Evolutionary conservation across 305 asterid species (phyloP).

Genomic region (Solanum chacoense): DNA sequence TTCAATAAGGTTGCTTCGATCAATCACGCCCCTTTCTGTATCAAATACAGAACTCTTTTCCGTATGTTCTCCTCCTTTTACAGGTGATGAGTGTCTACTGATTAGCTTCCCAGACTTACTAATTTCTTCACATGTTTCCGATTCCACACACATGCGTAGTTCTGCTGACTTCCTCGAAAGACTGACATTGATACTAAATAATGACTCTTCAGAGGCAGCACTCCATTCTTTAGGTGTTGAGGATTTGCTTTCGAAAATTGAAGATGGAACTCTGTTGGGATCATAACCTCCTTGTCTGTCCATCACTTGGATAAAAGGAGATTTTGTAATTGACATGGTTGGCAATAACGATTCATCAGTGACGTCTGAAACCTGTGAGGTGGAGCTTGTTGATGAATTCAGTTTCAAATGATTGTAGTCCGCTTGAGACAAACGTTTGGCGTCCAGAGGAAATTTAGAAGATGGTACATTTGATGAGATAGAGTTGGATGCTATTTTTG

Average conservation of each 20-base stretch:
- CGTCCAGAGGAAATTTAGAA: slow-evolving; percentile 13
- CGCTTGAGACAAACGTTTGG: slow-evolving; percentile 1
- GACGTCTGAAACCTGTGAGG: slow-evolving; percentile 26
- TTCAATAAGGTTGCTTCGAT: neutral
- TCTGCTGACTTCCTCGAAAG: slow-evolving; percentile 18
- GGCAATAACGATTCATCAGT: slow-evolving; percentile 25
- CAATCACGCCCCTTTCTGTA: neutral
- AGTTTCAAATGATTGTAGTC: slow-evolving; percentile 16
- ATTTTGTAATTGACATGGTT: slow-evolving; percentile 18
- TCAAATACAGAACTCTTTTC: slow-evolving; percentile 1
- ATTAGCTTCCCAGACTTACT: slow-evolving; percentile 7
- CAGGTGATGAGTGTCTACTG: slow-evolving; percentile 6
- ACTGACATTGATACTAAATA: slow-evolving; percentile 56
- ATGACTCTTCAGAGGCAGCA: slow-evolving; percentile 46
- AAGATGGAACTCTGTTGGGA: slow-evolving; percentile 35
- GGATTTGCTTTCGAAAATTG: slow-evolving; percentile 20
- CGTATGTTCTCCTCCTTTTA: slow-evolving; percentile 9
- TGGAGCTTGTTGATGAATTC: slow-evolving; percentile 15
- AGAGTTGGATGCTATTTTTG: slow-evolving; percentile 12
- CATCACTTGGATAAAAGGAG: slow-evolving; percentile 59
- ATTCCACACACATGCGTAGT: neutral
- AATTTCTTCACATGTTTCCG: slow-evolving; percentile 8
- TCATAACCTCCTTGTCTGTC: slow-evolving; percentile 34
- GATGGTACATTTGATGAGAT: slow-evolving; percentile 1
- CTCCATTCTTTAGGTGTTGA: slow-evolving; percentile 45